Evolutionary conservation across 2,329 filamentous ascomycete species (phyloP).

Genomic region (Arthrobotrys sphaeroides): DNA sequence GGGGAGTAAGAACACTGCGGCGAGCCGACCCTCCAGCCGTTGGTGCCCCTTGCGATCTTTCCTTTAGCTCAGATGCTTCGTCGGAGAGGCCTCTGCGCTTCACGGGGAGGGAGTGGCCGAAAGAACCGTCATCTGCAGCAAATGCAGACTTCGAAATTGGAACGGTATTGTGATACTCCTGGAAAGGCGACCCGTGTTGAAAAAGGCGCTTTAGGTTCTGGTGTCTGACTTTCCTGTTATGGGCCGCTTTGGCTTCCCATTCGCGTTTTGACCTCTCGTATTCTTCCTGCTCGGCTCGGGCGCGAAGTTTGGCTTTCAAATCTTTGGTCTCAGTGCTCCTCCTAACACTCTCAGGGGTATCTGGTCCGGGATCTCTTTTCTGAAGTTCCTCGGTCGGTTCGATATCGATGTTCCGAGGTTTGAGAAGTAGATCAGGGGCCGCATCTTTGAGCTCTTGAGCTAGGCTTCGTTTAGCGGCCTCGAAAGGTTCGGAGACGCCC

Average conservation of each 20-base stretch:
- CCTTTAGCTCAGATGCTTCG: background rate
- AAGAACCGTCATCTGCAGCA: conserved; percentile 47
- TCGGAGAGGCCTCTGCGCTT: background rate
- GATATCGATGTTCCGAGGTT: background rate
- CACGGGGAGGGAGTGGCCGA: conserved; percentile 20
- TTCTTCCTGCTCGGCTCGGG: conserved; percentile 3
- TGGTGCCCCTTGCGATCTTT: background rate
- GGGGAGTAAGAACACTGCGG: background rate
- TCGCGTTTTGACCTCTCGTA: background rate
- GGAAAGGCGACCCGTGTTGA: conserved; percentile 11
- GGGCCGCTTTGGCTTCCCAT: background rate
- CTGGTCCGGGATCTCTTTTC: background rate
- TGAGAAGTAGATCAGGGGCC: background rate
- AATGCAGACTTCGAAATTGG: conserved; percentile 19
- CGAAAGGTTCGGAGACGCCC: background rate
- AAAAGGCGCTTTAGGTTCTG: conserved; percentile 34
- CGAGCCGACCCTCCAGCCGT: background rate
- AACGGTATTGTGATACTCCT: conserved; percentile 26
- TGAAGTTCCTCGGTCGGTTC: background rate
- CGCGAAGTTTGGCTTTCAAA: conserved; percentile 13
- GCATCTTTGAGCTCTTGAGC: background rate
- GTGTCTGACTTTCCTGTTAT: conserved; percentile 13
- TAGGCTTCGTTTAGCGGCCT: background rate
- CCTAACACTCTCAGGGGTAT: background rate
- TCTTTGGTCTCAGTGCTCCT: conserved; percentile 2